Evolutionary conservation across 345 rosid species (phyloP).

Genomic region (Brassica juncea): DNA sequence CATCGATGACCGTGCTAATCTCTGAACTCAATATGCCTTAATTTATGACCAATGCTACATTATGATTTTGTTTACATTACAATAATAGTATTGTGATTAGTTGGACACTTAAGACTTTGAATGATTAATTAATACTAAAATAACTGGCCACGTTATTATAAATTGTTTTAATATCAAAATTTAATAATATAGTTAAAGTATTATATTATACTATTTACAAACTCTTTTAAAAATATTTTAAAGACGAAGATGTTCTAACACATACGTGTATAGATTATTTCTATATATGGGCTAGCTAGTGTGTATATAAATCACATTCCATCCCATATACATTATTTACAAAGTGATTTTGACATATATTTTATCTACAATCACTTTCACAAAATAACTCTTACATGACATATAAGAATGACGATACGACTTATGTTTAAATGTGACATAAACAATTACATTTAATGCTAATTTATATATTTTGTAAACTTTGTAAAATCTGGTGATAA

Average conservation of each 20-base stretch:
- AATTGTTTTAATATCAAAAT: too few relatives aligned
- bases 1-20: constrained; percentile 26
- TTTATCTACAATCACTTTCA: too few relatives aligned
- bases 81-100: neutral
- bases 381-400: too few relatives aligned
- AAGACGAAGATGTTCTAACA: neutral
- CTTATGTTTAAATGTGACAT: too few relatives aligned
- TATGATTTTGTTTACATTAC: constrained; percentile 16
- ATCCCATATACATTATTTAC: neutral
- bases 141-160: constrained; percentile 6
- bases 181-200: neutral
- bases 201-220: neutral
- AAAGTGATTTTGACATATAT: too few relatives aligned
- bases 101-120: neutral
- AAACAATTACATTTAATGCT: too few relatives aligned
- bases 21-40: constrained; percentile 21
- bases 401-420: too few relatives aligned
- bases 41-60: too few relatives aligned
- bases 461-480: too few relatives aligned
- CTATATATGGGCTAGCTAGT: neutral
- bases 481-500: too few relatives aligned
- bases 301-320: constrained; percentile 1
- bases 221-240: neutral
- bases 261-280: neutral
- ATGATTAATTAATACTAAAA: neutral